Evolutionary conservation across 768 basidiomycete genomes (phyloP).

Genomic region (Lactifluus pinguis): DNA sequence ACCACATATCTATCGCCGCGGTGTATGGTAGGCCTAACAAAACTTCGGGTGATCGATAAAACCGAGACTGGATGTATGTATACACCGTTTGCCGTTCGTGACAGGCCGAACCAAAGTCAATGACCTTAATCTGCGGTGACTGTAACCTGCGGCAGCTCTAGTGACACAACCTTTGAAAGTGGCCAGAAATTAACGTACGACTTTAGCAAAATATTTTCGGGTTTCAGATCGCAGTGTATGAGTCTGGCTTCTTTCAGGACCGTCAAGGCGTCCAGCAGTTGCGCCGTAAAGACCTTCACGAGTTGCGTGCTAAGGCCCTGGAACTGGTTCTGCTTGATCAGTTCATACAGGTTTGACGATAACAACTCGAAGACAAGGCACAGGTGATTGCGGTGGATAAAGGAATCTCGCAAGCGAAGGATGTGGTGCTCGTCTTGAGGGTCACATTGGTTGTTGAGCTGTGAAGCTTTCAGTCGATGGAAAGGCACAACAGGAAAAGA

Average conservation of each 20-base stretch:
- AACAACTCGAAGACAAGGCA: slow-evolving; percentile 97
- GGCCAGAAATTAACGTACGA: slow-evolving; percentile 46
- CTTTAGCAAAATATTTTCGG: slow-evolving; percentile 96
- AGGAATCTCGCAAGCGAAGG: slow-evolving; percentile 86
- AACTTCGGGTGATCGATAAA: slow-evolving; percentile 97
- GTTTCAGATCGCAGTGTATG: slow-evolving; percentile 98
- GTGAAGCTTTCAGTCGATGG: slow-evolving; percentile 3
- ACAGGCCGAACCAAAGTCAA: slow-evolving; percentile 98
- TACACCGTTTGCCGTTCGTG: slow-evolving; percentile 99
- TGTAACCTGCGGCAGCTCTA: slow-evolving; percentile 52
- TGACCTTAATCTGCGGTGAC: slow-evolving; percentile 97
- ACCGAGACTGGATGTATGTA: slow-evolving; percentile 98
- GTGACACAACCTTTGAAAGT: slow-evolving; percentile 2
- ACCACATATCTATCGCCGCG: slow-evolving; percentile 98
- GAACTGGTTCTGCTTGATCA: slow-evolving; percentile 99
- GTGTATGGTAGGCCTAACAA: slow-evolving; percentile 91
- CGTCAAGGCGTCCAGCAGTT: slow-evolving; percentile 85
- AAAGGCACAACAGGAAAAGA: slow-evolving; percentile 20
- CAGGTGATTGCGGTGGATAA: slow-evolving; percentile 92
- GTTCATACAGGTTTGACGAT: slow-evolving; percentile 94
- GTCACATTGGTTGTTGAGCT: slow-evolving; percentile 94
- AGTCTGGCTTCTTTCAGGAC: slow-evolving; percentile 91
- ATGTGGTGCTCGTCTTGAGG: slow-evolving; percentile 96
- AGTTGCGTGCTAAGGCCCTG: slow-evolving; percentile 93
- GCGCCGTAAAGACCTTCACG: slow-evolving; percentile 97